Evolutionary conservation across 345 rosid species (phyloP).

Genomic region (Brassica juncea): DNA sequence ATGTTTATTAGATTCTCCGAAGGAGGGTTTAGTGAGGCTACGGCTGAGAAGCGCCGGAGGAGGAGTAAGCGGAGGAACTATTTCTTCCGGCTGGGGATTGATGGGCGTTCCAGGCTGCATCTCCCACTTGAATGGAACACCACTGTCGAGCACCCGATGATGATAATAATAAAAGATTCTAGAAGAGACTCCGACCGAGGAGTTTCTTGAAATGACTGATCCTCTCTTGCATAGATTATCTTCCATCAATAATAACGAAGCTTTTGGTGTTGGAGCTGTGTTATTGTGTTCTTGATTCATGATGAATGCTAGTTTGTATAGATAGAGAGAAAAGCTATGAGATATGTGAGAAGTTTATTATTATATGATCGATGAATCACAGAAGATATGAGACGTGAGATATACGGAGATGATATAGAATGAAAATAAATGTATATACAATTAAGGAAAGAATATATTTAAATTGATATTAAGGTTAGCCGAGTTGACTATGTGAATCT

Average conservation of each 20-base stretch:
- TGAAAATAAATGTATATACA: neutral
- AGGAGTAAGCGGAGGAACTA: constrained; percentile 52
- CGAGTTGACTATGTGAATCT: constrained; percentile 33
- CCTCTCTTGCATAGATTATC: constrained; percentile 42
- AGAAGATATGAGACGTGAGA: constrained; percentile 3
- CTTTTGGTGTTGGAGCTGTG: constrained; percentile 24
- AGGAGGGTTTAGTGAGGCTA: constrained; percentile 56
- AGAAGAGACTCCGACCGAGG: constrained; percentile 45
- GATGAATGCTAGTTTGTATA: neutral
- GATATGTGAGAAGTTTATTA: neutral
- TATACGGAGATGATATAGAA: constrained; percentile 11
- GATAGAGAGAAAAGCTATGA: neutral
- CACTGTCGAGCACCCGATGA: constrained; percentile 28
- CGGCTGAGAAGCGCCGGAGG: constrained; percentile 70
- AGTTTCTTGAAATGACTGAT: constrained; percentile 43
- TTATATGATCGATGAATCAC: neutral
- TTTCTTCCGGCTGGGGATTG: constrained; percentile 39
- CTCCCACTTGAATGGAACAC: constrained; percentile 73
- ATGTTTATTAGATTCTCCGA: constrained; percentile 33
- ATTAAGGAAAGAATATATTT: constrained; percentile 26
- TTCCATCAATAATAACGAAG: constrained; percentile 46
- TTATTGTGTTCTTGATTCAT: constrained; percentile 40
- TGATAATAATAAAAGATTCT: constrained; percentile 38
- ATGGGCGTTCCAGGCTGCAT: constrained; percentile 61
- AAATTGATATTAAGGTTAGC: constrained; percentile 5